Percentiles rank a stretch among this genome's conserved stretches.
phyloP scores from a whole-genome alignment of 2,329 filamentous ascomycete species.

The Didymella keratinophila region DNA sequence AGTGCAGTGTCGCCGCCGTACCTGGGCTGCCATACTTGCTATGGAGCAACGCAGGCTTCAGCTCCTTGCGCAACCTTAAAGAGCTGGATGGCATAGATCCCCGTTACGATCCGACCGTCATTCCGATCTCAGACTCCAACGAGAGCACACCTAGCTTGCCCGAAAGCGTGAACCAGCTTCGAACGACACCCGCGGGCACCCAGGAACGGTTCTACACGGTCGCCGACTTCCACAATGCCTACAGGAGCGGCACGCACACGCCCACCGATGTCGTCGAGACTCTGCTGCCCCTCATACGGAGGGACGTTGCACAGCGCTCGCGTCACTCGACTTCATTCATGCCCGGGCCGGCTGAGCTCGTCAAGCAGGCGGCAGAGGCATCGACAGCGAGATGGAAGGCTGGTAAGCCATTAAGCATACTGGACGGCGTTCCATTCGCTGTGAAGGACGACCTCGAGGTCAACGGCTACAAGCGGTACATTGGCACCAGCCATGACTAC shows the following conservation, averaged over 20 bases:
- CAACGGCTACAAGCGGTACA: constrained; percentile 72
- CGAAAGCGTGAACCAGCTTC: constrained; percentile 30
- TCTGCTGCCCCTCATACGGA: constrained; percentile 74
- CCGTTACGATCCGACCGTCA: constrained; percentile 66
- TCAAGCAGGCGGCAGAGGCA: constrained; percentile 72
- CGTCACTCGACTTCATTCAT: constrained; percentile 77
- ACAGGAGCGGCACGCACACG: constrained; percentile 72
- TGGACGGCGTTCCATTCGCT: constrained; percentile 84
- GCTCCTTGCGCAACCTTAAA: constrained; percentile 62
- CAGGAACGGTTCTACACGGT: constrained; percentile 60
- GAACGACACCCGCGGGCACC: constrained; percentile 26
- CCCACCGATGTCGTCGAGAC: constrained; percentile 75
- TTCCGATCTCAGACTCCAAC: constrained; percentile 50
- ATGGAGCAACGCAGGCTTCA: constrained; percentile 76
- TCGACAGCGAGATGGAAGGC: constrained; percentile 76
- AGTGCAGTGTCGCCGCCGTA: constrained; percentile 66
- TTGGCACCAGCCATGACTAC: constrained; percentile 69
- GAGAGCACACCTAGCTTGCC: constrained; percentile 31
- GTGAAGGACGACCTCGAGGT: constrained; percentile 84
- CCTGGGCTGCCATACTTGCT: constrained; percentile 68
- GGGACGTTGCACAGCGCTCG: constrained; percentile 61
- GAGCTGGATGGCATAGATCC: constrained; percentile 63
- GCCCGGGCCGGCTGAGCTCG: constrained; percentile 68
- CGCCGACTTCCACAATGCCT: constrained; percentile 79
- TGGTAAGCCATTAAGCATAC: constrained; percentile 69